These are phyloP conservation scores for Dittrichia graveolens DNA, from an alignment of 129 eudicot species.

Conservation along the genomic window DNA sequence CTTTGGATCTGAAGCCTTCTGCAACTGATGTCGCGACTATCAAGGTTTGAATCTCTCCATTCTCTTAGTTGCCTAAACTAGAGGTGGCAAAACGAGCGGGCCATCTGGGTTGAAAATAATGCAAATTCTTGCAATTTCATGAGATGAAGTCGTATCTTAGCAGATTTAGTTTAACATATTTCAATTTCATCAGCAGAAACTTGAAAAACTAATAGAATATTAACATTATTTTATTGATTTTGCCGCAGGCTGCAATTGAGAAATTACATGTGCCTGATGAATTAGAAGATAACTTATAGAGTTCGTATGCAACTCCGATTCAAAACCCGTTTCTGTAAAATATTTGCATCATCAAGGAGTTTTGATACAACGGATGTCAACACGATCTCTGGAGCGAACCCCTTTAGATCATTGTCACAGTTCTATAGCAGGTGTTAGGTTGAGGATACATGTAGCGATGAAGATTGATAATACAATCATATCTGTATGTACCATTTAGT, in stretches of 20 bases:
- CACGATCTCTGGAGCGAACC: conserved; percentile 17
- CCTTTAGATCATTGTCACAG: background rate
- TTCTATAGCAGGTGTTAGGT: conserved; percentile 24
- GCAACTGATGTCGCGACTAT: conserved; percentile 96
- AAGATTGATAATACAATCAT: background rate
- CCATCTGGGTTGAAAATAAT: background rate
- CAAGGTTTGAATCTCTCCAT: conserved; percentile 53
- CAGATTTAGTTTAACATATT: background rate
- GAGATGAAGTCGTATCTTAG: background rate
- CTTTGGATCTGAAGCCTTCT: conserved; percentile 96
- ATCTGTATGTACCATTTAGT: conserved; percentile 27
- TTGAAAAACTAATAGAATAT: background rate
- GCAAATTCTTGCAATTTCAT: no score
- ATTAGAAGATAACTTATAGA: conserved; percentile 57
- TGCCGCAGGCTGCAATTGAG: conserved; percentile 87
- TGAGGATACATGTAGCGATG: conserved; percentile 20
- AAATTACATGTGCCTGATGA: conserved; percentile 98
- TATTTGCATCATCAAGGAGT: conserved; percentile 20
- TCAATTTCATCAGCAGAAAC: background rate
- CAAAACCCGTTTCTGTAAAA: conserved; percentile 33
- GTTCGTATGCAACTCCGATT: conserved; percentile 14
- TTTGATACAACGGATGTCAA: conserved; percentile 24
- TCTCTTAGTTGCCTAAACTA: background rate
- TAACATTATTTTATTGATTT: background rate
- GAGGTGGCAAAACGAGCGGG: background rate